Base-by-base conservation (phyloP, 2,329 filamentous ascomycete species). In the Macroventuria anomochaeta region DNA sequence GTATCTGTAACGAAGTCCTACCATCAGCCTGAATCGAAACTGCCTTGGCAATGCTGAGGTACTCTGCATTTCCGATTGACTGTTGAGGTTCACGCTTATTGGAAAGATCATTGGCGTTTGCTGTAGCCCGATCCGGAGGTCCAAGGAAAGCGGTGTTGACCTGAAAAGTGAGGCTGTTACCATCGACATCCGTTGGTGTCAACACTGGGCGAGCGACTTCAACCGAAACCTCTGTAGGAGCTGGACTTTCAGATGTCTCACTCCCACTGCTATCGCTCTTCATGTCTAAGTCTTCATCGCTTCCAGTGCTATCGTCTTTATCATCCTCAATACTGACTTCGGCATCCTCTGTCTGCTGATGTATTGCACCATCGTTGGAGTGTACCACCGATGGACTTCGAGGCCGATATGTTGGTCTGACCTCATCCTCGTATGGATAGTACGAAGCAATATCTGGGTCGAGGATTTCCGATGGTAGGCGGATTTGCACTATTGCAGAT, bases 21-120 rank as follows among this genome's bases (percentile, higher is more conserved):
- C 44, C 50, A 3, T 69, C 60, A 20, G 34, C n/a, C 11, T 59
- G 53, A 5, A 43, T 37, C 28, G 57, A 42, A 7, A 65, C 32
- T 15, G 64, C 61, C 49, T 65, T 70, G 4, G 63, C 61, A 26
- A 74, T 69, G n/a, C 49, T 64, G 13, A 64, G 21, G 17, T 20
- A 64, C n/a, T 72, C 64, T n/a, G 43, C 15, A 10, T 55, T 53
- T 40, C 61, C 61, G 1, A n/a, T 5, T 7, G 23, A 34, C 5
- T 36, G 36, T 13, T 40, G 43, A 13, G 40, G 7, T 4, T 39
- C 41, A 5, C 36, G 36, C 13, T 48, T 58, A 7, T 46, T 53
- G 1, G 31, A 2, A 3, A 33, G 17, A 1, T 38, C 36, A 10
- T 39, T 48, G 7, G 43, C 25, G 10, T 15, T 47, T 38, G 13